Conservation (phyloP, 2,329 filamentous ascomycete genomes). For the Exophiala sideris region DNA sequence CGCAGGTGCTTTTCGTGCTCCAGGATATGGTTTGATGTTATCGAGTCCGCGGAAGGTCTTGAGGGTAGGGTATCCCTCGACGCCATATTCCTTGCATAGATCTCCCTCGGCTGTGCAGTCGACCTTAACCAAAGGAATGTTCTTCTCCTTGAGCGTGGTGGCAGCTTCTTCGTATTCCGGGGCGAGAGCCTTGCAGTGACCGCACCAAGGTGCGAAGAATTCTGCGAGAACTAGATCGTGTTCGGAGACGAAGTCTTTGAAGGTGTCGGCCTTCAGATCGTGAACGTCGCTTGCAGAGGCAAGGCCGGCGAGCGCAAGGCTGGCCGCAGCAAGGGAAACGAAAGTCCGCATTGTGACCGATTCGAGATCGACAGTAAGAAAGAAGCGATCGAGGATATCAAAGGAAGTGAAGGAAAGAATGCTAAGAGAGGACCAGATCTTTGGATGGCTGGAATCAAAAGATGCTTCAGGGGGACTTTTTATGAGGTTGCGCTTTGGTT, state of each 20-base stretch:
- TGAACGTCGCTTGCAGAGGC: constrained; percentile 68
- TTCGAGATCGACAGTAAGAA: background rate
- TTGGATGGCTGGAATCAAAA: constrained; percentile 21
- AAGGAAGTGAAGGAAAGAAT: constrained; percentile 1
- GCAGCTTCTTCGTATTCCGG: constrained; percentile 51
- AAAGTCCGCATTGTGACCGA: constrained; percentile 24
- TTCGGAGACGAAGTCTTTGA: constrained; percentile 77
- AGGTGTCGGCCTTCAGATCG: constrained; percentile 80
- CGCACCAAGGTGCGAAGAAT: constrained; percentile 97
- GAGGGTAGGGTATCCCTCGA: constrained; percentile 97
- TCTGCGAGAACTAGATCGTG: constrained; percentile 91
- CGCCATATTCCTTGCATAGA: constrained; percentile 83
- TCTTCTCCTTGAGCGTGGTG: constrained; percentile 47
- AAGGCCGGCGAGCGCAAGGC: constrained; percentile 39
- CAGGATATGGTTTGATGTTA: constrained; percentile 72
- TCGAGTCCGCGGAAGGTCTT: constrained; percentile 96
- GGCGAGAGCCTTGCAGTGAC: constrained; percentile 95
- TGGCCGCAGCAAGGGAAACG: constrained; percentile 32
- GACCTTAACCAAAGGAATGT: constrained; percentile 48
- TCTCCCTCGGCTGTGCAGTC: constrained; percentile 95
- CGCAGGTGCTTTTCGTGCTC: constrained; percentile 70
- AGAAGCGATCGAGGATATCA: background rate
- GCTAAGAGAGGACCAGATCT: constrained; percentile 3
- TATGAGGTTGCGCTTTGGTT: constrained; percentile 6
- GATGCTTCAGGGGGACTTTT: constrained; percentile 8